Percentiles rank a stretch among this genome's conserved stretches.
phyloP scores from a whole-genome alignment of 371 early-diverging fungal species.

The Rhizomucor pusillus region DNA sequence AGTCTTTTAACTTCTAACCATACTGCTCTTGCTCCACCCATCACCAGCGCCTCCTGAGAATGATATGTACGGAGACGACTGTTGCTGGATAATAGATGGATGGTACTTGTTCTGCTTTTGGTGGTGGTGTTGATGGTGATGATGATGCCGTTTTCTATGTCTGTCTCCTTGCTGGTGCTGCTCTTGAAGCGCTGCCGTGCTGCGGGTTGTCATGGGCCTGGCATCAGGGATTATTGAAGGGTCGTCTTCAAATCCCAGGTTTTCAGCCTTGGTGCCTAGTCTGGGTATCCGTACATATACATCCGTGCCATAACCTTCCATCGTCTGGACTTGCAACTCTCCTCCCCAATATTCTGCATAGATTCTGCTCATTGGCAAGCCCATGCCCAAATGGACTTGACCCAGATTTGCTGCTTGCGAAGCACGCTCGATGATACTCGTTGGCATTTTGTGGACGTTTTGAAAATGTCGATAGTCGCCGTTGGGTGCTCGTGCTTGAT shows the following conservation, averaged over 20 bases:
- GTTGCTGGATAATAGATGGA: background rate
- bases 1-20: background rate
- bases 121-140: no score
- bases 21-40: background rate
- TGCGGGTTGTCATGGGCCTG: no score
- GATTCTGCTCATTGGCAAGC: slow-evolving; percentile 81
- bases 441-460: slow-evolving; percentile 34
- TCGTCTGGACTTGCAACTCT: slow-evolving; percentile 63
- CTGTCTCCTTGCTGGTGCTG: no score
- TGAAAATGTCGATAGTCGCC: slow-evolving; percentile 37
- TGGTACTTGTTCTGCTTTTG: background rate
- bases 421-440: slow-evolving; percentile 28
- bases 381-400: slow-evolving; percentile 70
- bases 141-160: no score
- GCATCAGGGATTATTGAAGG: slow-evolving; percentile 2
- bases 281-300: slow-evolving; percentile 77
- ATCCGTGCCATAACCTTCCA: slow-evolving; percentile 89
- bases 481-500: slow-evolving; percentile 36
- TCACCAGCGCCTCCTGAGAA: background rate
- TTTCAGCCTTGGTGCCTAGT: slow-evolving; percentile 68
- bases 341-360: slow-evolving; percentile 90
- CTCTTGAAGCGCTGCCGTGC: no score
- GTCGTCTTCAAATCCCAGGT: slow-evolving; percentile 33
- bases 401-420: slow-evolving; percentile 28
- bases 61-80: background rate